Evolutionary conservation across 352 stramenopile species (phyloP).

Genomic region (Globisporangium solare): DNA sequence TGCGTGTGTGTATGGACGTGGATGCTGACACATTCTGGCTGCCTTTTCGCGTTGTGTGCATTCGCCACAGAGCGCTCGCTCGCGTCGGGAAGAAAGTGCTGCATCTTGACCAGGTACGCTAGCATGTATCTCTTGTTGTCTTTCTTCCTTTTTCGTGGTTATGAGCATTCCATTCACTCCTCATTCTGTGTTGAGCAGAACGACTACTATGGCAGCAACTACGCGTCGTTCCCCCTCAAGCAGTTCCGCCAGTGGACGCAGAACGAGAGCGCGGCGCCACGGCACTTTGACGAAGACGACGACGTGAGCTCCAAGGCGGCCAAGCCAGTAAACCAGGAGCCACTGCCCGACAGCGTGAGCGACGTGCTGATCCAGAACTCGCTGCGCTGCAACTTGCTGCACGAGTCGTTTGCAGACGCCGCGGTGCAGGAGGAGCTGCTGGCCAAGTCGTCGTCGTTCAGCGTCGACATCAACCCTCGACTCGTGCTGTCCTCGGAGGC

Average conservation of each 20-base stretch:
- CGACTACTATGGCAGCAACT: slow-evolving; percentile 82
- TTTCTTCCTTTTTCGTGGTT: too few species aligned
- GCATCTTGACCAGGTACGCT: slow-evolving; percentile 63
- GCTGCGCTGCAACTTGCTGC: slow-evolving; percentile 42
- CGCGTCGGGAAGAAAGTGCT: slow-evolving; percentile 71
- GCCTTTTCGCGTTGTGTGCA: not conserved
- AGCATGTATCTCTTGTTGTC: too few species aligned
- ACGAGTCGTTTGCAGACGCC: slow-evolving; percentile 34
- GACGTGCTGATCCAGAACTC: slow-evolving; percentile 39
- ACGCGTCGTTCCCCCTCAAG: slow-evolving; percentile 57
- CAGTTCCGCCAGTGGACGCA: slow-evolving; percentile 57
- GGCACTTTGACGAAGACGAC: slow-evolving; percentile 27
- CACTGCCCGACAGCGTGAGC: slow-evolving; percentile 2
- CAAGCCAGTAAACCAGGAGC: not conserved
- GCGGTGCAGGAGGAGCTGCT: slow-evolving; percentile 30
- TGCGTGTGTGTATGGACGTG: too few species aligned
- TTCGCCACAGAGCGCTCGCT: slow-evolving; percentile 37
- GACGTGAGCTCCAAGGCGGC: slow-evolving; percentile 11
- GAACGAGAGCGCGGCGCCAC: slow-evolving; percentile 36
- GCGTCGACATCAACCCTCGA: slow-evolving; percentile 74
- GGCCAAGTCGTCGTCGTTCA: slow-evolving; percentile 53
- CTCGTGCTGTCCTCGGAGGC: slow-evolving; percentile 75
- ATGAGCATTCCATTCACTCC: not conserved
- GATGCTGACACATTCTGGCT: not conserved
- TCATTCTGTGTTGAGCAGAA: slow-evolving; percentile 33